Base-by-base conservation (phyloP, 129 eudicot genomes). In the Ambrosia trifida region DNA sequence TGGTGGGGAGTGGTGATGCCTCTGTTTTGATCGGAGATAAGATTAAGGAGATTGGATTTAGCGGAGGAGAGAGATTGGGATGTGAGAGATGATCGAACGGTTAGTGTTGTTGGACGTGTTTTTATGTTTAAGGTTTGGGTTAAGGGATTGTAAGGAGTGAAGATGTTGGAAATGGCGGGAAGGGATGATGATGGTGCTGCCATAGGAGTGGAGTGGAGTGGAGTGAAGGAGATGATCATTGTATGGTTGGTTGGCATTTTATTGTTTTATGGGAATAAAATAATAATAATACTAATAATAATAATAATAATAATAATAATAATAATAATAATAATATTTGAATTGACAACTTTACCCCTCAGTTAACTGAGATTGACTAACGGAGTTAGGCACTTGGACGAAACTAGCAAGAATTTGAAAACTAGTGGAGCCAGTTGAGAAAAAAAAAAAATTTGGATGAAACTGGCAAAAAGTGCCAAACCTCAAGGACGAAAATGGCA, bases 1-100 rank as follows among this genome's bases (percentile, higher is more conserved):
- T n/a, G n/a, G n/a, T n/a, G n/a, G n/a, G n/a, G n/a, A n/a, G 98
- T 89, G 49, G 73, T 61, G 70, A 93, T 81, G 80, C 98, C 98
- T 62, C 96, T 83, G 76, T 85, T 81, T 72, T 89, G 96, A 76
- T 89, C 90, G 72, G 96, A 79, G 72, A 89, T 89, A 10, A 93
- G 84, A 69, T 72, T 19, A 40, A 93, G 86, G 72, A 93, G 95
- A 72, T 73, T 72, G 68, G 78, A 70, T 84, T 83, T 92, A 47
- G 93, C 80, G 59, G 91, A 77, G 52, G 94, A 66, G 78, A 71
- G 81, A 7, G 95, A 78, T 70, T 79, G 95, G 58, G 84, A 77
- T 36, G 89, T 52, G 78, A 89, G 88, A 46, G 98, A 85, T 45
- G 91, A 81, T 30, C 80, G 90, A 12, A 76, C 28, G 30, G 79